A percentile compares a stretch with the other conserved stretches of the same genome.
Conservation (phyloP, 331 rosid genomes). For the Quercus tomentella region DNA sequence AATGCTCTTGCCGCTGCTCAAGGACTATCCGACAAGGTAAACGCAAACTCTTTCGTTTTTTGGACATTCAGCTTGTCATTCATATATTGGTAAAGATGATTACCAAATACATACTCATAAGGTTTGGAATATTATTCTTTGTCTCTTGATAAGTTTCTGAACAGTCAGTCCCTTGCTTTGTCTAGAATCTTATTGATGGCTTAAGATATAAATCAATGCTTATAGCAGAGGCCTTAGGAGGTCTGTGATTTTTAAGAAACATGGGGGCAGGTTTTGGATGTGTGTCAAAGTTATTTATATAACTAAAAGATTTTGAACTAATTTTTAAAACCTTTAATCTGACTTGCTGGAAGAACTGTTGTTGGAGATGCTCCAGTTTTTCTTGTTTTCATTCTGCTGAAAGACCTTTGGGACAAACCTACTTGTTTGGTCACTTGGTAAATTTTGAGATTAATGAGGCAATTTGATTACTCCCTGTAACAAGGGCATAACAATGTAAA, state of each 20-base stretch:
- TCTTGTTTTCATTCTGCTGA: background rate
- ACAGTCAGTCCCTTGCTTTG: background rate
- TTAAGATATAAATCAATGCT: background rate
- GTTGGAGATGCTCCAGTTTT: no score
- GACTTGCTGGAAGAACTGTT: background rate
- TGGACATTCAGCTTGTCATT: background rate
- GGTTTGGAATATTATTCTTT: background rate
- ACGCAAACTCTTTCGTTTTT: background rate
- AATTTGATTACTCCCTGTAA: background rate
- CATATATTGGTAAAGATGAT: background rate
- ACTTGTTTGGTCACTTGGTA: background rate
- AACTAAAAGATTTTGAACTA: background rate
- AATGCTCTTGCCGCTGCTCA: conserved; percentile 64
- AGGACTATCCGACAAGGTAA: conserved; percentile 57
- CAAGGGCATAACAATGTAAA: no score
- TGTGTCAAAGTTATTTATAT: background rate
- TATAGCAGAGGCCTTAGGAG: background rate
- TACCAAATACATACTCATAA: background rate
- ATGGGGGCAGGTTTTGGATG: background rate
- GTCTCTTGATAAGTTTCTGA: background rate
- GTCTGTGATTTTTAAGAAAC: no score
- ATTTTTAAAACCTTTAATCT: background rate
- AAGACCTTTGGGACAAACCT: background rate
- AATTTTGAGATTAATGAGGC: background rate
- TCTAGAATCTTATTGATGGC: background rate